phyloP scores from a whole-genome alignment of 257 asterid species.

The Solanum paucissectum region DNA sequence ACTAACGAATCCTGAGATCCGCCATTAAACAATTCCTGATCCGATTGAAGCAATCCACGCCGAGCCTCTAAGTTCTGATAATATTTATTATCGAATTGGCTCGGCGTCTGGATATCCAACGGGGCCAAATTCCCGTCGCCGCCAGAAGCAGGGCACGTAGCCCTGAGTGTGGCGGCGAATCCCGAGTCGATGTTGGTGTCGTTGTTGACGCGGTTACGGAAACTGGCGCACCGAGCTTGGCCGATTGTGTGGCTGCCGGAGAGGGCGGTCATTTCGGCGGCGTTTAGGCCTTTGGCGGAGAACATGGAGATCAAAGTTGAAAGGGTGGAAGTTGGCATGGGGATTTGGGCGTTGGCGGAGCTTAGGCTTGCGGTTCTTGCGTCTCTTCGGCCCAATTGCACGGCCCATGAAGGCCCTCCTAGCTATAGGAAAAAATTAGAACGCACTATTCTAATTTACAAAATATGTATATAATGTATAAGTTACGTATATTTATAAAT shows the following conservation, averaged over 20 bases:
- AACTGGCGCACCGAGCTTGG: constrained; percentile 36
- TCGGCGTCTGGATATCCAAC: constrained; percentile 25
- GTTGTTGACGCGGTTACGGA: constrained; percentile 44
- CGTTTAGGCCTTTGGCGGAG: constrained; percentile 29
- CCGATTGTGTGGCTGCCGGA: constrained; percentile 70
- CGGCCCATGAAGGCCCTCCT: constrained; percentile 51
- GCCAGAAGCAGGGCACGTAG: constrained; percentile 39
- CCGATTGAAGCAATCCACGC: constrained; percentile 55
- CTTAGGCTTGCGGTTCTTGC: constrained; percentile 41
- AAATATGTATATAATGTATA: neutral
- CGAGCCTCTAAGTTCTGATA: constrained; percentile 24
- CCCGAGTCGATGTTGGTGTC: constrained; percentile 44
- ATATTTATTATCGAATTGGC: constrained; percentile 36
- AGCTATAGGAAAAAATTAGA: constrained; percentile 10
- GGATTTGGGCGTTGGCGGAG: constrained; percentile 40
- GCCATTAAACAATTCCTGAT: constrained; percentile 54
- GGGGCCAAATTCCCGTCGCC: constrained; percentile 34
- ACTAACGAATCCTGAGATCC: constrained; percentile 52
- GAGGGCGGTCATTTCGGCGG: constrained; percentile 53
- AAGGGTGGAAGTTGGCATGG: constrained; percentile 27
- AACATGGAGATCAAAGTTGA: constrained; percentile 33
- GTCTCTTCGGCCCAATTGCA: constrained; percentile 53
- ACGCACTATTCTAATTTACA: neutral
- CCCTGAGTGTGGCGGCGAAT: constrained; percentile 36
- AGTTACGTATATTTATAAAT: too few relatives aligned